Evolutionary conservation across 345 rosid species (phyloP).

Genomic region (Lepidium africanum): DNA sequence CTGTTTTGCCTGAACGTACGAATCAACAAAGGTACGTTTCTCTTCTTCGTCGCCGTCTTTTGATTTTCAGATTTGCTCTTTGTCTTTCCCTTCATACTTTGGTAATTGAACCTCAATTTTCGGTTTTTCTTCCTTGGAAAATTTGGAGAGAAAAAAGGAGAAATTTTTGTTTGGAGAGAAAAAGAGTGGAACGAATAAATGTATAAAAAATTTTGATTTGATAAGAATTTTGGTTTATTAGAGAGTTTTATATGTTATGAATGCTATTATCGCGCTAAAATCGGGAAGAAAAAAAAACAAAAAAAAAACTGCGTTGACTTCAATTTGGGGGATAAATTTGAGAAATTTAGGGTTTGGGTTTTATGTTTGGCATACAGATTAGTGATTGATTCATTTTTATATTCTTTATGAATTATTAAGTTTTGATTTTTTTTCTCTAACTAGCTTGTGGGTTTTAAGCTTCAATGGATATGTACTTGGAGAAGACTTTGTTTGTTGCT

Average conservation of each 20-base stretch:
- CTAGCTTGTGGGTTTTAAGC: background rate
- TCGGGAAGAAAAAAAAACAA: background rate
- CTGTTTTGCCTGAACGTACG: slow-evolving; percentile 15
- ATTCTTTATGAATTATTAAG: background rate
- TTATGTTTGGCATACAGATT: background rate
- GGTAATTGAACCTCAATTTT: background rate
- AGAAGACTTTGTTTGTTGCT: background rate
- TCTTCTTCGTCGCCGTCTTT: background rate
- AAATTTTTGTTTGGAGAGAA: background rate
- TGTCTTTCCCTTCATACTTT: background rate
- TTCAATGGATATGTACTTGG: background rate
- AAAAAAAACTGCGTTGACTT: slow-evolving; percentile 17
- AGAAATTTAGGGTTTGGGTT: slow-evolving; percentile 1
- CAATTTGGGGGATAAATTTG: background rate
- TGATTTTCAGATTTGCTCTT: background rate
- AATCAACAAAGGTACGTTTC: slow-evolving; percentile 21
- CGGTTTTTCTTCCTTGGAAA: background rate
- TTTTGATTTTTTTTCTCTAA: background rate
- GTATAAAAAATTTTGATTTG: background rate
- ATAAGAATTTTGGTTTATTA: slow-evolving; percentile 1
- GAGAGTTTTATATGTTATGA: background rate
- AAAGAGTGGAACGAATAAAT: no score
- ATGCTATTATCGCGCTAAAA: background rate
- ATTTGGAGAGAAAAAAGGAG: background rate
- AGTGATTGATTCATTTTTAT: background rate